These are phyloP conservation scores for Glebionis coronaria DNA, from an alignment of 129 eudicot genomes.

Conservation along the genomic window DNA sequence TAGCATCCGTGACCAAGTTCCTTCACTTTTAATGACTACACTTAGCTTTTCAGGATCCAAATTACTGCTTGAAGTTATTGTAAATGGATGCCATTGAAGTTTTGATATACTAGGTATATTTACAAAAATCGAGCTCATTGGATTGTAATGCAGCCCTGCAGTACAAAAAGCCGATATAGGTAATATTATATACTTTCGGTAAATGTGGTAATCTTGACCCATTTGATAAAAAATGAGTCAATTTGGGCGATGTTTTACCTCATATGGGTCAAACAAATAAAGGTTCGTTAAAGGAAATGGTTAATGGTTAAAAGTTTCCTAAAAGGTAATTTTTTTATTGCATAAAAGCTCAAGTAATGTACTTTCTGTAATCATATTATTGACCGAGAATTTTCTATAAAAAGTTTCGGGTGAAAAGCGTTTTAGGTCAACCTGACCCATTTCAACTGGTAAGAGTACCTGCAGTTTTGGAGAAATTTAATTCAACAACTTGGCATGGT, in stretches of 20 bases:
- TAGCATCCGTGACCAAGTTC: constrained; percentile 56
- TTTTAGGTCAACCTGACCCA: neutral
- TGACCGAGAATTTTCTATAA: neutral
- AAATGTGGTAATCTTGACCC: neutral
- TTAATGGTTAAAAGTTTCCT: neutral
- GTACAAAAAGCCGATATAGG: neutral
- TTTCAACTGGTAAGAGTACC: constrained; percentile 21
- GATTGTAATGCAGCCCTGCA: constrained; percentile 47
- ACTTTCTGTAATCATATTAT: neutral
- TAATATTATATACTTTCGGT: neutral
- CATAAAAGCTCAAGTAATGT: neutral
- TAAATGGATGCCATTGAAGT: constrained; percentile 83
- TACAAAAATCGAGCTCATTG: constrained; percentile 56
- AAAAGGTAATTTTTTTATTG: neutral
- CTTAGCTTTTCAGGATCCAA: constrained; percentile 61
- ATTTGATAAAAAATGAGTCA: neutral
- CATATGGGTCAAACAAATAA: neutral
- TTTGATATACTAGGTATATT: constrained; percentile 57
- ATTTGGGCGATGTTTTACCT: neutral
- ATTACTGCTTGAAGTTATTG: constrained; percentile 50
- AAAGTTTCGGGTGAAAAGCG: neutral
- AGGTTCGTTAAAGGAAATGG: neutral
- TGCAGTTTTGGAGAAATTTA: constrained; percentile 57
- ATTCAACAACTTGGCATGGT: constrained; percentile 53
- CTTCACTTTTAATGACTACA: constrained; percentile 58